phyloP scores from a whole-genome alignment of 164 flowering plant species.

The Stephania cephalantha region DNA sequence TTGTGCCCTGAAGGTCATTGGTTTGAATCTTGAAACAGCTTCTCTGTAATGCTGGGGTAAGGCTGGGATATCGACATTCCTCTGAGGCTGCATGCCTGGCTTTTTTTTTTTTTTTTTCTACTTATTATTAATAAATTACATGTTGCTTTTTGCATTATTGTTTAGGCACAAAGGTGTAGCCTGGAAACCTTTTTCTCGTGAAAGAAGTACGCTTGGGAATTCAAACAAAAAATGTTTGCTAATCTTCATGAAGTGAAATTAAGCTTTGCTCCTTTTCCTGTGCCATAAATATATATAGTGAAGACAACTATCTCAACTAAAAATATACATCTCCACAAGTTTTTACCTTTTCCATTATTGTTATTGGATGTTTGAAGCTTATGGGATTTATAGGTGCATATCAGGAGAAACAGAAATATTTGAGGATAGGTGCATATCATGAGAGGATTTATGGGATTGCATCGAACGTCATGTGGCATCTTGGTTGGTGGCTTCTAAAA shows the following conservation, averaged over 20 bases:
- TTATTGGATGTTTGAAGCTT: not conserved
- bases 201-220: not conserved
- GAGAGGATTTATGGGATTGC: too few species aligned
- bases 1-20: not conserved
- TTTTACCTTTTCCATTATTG: too few species aligned
- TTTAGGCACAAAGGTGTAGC: too few species aligned
- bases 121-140: not conserved
- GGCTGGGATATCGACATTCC: not conserved
- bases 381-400: too few species aligned
- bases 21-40: not conserved
- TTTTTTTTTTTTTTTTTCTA: not conserved
- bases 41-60: not conserved
- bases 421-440: too few species aligned
- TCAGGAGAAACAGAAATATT: too few species aligned
- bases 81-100: too few species aligned
- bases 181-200: too few species aligned
- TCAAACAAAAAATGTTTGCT: not conserved
- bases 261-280: not conserved
- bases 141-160: too few species aligned
- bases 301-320: not conserved
- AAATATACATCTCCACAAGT: too few species aligned
- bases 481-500: not conserved
- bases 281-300: not conserved
- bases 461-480: too few species aligned
- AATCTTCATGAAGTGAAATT: not conserved